These are phyloP conservation scores for Sorghum bicolor DNA, from an alignment of 176 grass and related monocot species.

Conservation along the genomic window Sorghum_bicolor_NCBIv3 NC_012874.2:68378001-68378500, in stretches of 20 bases:
- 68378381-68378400: not conserved
- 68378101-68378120: slow-evolving; percentile 7
- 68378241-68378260: not conserved
- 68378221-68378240: not conserved
- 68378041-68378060: not conserved
- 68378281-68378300: not conserved
- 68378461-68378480: not conserved
- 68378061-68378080: not conserved
- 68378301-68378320: not conserved
- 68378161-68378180: not conserved
- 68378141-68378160: not conserved
- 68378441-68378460: not conserved
- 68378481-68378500: not conserved
- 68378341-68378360: not conserved
- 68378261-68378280: not conserved
- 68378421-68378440: not conserved
- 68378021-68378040: not conserved
- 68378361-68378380: not conserved
- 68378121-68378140: not conserved
- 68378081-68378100: not conserved
- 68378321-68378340: not conserved
- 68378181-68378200: not conserved
- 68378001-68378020: not conserved
- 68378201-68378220: not conserved
- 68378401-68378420: not conserved